Base-by-base conservation (phyloP, 768 basidiomycete genomes). In the Xerocomellus amylosporus region DNA sequence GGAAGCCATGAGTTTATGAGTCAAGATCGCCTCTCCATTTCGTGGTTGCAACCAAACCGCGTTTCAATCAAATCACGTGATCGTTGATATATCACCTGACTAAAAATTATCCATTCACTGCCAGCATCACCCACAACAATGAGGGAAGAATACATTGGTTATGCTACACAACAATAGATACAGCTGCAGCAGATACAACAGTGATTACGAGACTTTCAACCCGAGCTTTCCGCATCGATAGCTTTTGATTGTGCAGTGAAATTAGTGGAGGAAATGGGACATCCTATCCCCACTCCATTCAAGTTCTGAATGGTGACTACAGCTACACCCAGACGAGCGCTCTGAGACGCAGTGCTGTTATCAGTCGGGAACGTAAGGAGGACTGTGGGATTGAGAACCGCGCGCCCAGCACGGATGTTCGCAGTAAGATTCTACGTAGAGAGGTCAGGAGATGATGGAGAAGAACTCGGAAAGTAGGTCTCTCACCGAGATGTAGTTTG, bases 281-380 rank as follows among this genome's bases (percentile, higher is more conserved):
- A 88, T 12, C 87, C 88, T 7, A 74, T 71, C 20, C 88, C 88
- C 1, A 82, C 74, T 1, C 86, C 89, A 40, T 77, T 74, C 49
- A 90, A 67, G 64, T 90, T 90, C 71, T 90, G 89, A 36, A 89
- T 71, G 2, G 88, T 85, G 37, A 87, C 77, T 8, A 83, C 64
- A 14, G 82, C 77, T 24, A 85, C 77, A 47, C 80, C 71, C 51
- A 90, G 74, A 31, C 87, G 82, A 2, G 74, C 73, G 41, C 59
- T 65, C 63, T 78, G 75, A 20, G 74, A 74, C 1, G 62, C 68
- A 28, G 60, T 68, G 38, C 71, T 74, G 54, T 67, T 64, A 51
- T 79, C 79, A 0, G 67, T 71, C 13, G 79, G 80, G 71, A 80
- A 81, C 46, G 69, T 64, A 12, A 77, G 46, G 26, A 58, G 54